A percentile compares a stretch with the other conserved stretches of the same genome.
These are phyloP conservation scores for Rauvolfia tetraphylla DNA, from an alignment of 257 asterid species.

Conservation along the genomic window DNA sequence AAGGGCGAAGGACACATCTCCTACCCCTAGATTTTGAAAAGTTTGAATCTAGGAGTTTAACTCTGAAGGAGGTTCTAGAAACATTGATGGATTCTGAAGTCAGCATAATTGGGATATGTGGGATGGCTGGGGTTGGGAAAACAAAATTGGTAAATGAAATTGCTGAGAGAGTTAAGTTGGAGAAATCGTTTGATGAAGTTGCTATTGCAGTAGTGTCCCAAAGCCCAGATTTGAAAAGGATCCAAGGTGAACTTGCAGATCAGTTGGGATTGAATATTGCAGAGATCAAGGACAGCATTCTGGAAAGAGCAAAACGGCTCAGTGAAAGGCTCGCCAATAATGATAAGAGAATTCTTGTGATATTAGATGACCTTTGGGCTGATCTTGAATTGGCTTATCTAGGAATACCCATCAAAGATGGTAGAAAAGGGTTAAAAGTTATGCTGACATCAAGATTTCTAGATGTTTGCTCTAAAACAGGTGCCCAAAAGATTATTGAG, in stretches of 20 bases:
- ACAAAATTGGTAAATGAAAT: neutral
- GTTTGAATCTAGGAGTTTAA: neutral
- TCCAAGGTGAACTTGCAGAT: constrained; percentile 13
- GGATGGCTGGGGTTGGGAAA: neutral
- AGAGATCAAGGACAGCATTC: constrained; percentile 9
- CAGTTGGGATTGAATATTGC: neutral
- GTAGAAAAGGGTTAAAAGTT: constrained; percentile 1
- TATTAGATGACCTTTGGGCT: constrained; percentile 20
- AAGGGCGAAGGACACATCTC: neutral
- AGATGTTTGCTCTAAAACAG: neutral
- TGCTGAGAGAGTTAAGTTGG: neutral
- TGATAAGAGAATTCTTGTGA: constrained; percentile 17
- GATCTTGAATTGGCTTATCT: constrained; percentile 7
- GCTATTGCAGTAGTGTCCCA: constrained; percentile 11
- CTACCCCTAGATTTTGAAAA: neutral
- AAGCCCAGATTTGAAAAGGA: neutral
- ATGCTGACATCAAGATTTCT: neutral
- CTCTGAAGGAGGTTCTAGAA: neutral
- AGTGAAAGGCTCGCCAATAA: neutral
- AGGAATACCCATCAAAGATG: constrained; percentile 16
- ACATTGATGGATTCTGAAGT: neutral
- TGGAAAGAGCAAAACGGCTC: constrained; percentile 5
- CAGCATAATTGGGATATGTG: neutral
- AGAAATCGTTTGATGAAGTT: constrained; percentile 10
- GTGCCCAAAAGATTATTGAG: neutral